Base-by-base conservation (phyloP, 441 rosid genomes). In the Codiaeum variegatum region DNA sequence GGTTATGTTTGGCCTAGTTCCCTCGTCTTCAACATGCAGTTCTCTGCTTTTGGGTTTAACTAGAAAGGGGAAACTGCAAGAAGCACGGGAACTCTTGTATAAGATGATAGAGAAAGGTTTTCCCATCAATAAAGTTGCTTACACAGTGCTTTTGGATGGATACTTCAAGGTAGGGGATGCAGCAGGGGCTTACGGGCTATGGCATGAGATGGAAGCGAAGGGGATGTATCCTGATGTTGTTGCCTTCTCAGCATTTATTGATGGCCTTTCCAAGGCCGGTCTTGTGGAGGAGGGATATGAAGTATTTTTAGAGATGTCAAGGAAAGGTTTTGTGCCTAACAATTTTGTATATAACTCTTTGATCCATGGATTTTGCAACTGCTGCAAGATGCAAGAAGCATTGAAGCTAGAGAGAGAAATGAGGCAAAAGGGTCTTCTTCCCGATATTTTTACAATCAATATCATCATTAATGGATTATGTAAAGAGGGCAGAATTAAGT, bases 71-170 rank as follows among this genome's bases (percentile, higher is more conserved):
- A 83, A 80, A 70, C 72, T 90, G 64, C 73, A 71, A 51, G 89
- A 88, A 66, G 96, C 87, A 21, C 68, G 80, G 81, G 80, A 77
- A 42, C 85, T 88, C 72, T 77, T 88, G 78, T 63, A 62, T 73
- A 76, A 75, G 72, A 87, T 88, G 91, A 82, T 47, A 66, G 81
- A 78, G 49, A 81, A 81, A 75, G 86, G 86, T 28, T 80, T 83
- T 62, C 86, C 83, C 29, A 66, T 86, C 66, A 84, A 82, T 69
- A 85, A 77, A 77, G 81, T 78, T 69, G 85, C 91, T 69, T 88
- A 81, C 74, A 90, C 96, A 3, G 76, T 87, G 66, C 83, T 90
- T 66, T 73, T 90, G 79, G 93, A 88, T 80, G 90, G 89, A 44
- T 86, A 81, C 72, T 84, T 86, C 60, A 84, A 83, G 79, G 76